These are phyloP conservation scores for Extremus antarcticus DNA, from an alignment of 495 filamentous ascomycete species.

Conservation along the genomic window DNA sequence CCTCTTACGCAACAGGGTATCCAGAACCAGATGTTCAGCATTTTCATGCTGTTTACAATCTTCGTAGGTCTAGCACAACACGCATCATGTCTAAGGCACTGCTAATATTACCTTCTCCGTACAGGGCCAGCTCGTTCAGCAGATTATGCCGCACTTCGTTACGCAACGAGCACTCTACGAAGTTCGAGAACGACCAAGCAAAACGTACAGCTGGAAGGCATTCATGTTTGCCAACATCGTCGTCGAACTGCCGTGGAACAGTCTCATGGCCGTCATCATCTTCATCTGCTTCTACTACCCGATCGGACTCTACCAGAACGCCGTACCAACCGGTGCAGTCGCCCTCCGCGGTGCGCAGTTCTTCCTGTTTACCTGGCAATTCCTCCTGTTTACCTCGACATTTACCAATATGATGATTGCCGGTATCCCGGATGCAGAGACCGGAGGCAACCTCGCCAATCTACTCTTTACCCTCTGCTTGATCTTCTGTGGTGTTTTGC, in stretches of 20 bases:
- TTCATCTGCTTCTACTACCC: constrained; percentile 35
- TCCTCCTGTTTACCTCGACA: constrained; percentile 40
- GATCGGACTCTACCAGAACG: constrained; percentile 58
- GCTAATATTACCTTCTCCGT: no score
- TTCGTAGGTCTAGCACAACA: no score
- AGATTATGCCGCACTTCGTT: constrained; percentile 79
- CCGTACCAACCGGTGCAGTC: constrained; percentile 44
- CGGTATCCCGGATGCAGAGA: constrained; percentile 50
- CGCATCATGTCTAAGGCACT: no score
- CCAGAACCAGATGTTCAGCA: constrained; percentile 60
- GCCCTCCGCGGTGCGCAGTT: constrained; percentile 53
- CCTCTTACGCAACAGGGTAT: constrained; percentile 24
- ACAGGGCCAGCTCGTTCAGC: constrained; percentile 32
- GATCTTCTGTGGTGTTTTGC: constrained; percentile 30
- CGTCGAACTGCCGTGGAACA: constrained; percentile 26
- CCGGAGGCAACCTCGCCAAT: constrained; percentile 51
- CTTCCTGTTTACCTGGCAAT: constrained; percentile 44
- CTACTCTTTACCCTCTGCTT: constrained; percentile 51
- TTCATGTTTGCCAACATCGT: constrained; percentile 39
- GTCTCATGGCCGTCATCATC: constrained; percentile 42
- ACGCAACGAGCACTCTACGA: constrained; percentile 72
- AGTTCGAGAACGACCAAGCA: constrained; percentile 72
- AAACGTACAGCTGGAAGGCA: constrained; percentile 70
- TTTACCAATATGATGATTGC: constrained; percentile 59
- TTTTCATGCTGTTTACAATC: constrained; percentile 73